Base-by-base conservation (phyloP, 345 rosid genomes). In the Pugionium cornutum region DNA sequence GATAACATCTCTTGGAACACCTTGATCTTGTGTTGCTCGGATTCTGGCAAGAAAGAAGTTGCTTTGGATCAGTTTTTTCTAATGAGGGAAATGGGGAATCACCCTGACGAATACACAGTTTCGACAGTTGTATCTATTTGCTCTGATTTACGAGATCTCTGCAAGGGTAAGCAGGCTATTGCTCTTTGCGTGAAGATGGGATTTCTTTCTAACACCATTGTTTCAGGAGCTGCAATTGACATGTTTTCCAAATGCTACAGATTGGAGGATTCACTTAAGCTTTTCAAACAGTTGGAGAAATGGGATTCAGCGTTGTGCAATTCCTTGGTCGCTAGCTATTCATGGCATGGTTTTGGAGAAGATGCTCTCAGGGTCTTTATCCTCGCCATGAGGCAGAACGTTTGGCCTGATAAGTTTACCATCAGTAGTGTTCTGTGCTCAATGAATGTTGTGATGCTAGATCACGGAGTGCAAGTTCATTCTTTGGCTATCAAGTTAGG, bases 221-320 rank as follows among this genome's bases (percentile, higher is more conserved):
- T 91, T 78, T 76, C 77, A 39, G 87, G 94, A 81, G 89, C 96
- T 2, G 45, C 69, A 40, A 82, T 88, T 81, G 86, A 88, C 66
- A 74, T 88, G 72, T 88, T 86, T 77, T 86, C 96, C 35, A 82
- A 88, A 78, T 84, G 94, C 84, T 75, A 83, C 84, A 83, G 86
- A 83, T 81, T 88, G 81, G 83, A 75, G 70, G 83, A 83, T 68
- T 82, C 97, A 2, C 72, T 91, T 68, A 78, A 50, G 70, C 68
- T 83, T 76, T 88, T 88, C 58, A 68, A 58, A 32, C 75, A 86
- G 47, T 62, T 76, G 33, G 69, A 70, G 56, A 71, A 39, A 29
- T 80, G 86, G 85, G 86, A 88, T 72, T 78, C 81, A 29, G 78
- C 79, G 26, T 48, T 74, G 44, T 83, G 77, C 65, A 82, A 76